These are phyloP conservation scores for Cladosporium sp. DNA, from an alignment of 2,329 filamentous ascomycete species.

Conservation along the genomic window DNA sequence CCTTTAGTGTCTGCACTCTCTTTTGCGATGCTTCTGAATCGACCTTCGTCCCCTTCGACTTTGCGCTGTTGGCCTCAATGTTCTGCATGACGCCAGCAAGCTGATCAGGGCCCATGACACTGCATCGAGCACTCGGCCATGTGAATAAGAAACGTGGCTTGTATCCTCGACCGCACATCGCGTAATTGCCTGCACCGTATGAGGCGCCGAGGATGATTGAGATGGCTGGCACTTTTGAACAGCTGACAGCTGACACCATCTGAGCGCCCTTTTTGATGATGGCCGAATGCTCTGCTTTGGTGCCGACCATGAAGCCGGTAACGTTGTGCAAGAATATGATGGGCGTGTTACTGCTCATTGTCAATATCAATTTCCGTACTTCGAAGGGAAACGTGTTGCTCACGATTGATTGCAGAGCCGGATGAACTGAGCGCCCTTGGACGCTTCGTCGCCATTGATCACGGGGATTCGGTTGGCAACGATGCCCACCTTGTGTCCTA, in stretches of 20 bases:
- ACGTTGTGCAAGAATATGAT: conserved; percentile 52
- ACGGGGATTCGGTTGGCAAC: conserved; percentile 18
- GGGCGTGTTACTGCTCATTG: conserved; percentile 34
- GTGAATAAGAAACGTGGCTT: conserved; percentile 46
- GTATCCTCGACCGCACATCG: conserved; percentile 48
- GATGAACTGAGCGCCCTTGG: conserved; percentile 47
- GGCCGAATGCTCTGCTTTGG: conserved; percentile 45
- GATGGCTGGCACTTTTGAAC: conserved; percentile 48
- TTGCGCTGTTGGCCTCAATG: conserved; percentile 10
- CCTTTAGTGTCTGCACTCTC: background rate
- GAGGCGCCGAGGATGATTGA: conserved; percentile 48
- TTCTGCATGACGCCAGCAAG: conserved; percentile 20
- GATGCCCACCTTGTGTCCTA: conserved; percentile 9
- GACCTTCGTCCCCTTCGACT: background rate
- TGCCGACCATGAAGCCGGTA: conserved; percentile 52
- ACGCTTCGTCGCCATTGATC: conserved; percentile 36
- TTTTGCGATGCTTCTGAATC: background rate
- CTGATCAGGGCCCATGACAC: conserved; percentile 20
- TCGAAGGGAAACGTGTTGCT: conserved; percentile 3
- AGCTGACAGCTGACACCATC: conserved; percentile 47
- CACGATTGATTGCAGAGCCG: conserved; percentile 47
- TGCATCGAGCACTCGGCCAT: conserved; percentile 28
- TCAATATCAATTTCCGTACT: background rate
- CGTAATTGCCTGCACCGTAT: conserved; percentile 50
- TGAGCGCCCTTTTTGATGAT: conserved; percentile 50